phyloP scores from a whole-genome alignment of 192 early-diverging fungal species.

The Diversispora epigaea region DNA sequence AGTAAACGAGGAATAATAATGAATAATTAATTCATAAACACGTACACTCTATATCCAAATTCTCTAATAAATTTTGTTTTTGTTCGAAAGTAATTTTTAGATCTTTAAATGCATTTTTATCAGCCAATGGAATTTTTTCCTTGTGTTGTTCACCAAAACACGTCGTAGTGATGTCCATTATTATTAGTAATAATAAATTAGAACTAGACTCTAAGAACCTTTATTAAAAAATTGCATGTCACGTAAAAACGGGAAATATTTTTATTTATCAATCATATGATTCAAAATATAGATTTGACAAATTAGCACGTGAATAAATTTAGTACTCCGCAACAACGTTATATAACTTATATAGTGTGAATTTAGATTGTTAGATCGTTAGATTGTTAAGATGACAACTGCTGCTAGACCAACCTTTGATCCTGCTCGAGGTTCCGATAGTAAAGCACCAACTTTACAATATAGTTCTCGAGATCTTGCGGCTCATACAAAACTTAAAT shows the following conservation, averaged over 20 bases:
- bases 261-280: no score
- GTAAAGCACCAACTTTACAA: slow-evolving; percentile 60
- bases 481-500: slow-evolving; percentile 77
- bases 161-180: background rate
- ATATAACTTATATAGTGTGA: no score
- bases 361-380: no score
- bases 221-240: no score
- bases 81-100: background rate
- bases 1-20: background rate
- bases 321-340: no score
- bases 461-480: slow-evolving; percentile 70
- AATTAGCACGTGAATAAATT: no score
- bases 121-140: background rate
- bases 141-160: background rate
- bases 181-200: no score
- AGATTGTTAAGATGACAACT: slow-evolving; percentile 37
- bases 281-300: no score
- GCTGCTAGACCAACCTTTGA: slow-evolving; percentile 72
- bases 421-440: slow-evolving; percentile 68
- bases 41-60: background rate
- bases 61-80: background rate
- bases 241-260: no score
- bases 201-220: no score
- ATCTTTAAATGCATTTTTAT: background rate
- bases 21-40: background rate